Percentiles rank a stretch among this genome's conserved stretches.
Evolutionary conservation across 176 grass and related monocot species (phyloP).

Genomic region (Cenchrus purpureus): DNA sequence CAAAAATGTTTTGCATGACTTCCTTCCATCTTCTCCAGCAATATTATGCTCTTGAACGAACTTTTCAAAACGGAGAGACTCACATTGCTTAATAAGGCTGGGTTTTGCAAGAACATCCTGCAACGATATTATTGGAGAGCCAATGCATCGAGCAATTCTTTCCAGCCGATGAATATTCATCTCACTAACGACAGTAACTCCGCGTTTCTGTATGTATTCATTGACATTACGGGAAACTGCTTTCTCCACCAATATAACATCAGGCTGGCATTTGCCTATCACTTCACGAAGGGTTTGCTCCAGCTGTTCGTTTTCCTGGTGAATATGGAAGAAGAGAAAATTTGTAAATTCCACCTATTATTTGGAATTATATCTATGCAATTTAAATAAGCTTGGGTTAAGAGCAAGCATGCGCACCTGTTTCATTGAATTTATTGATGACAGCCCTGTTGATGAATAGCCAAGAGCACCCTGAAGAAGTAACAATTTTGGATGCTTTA

Average conservation of each 20-base stretch:
- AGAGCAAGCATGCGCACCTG: constrained; percentile 39
- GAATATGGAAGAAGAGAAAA: constrained; percentile 24
- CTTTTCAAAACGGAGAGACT: constrained; percentile 80
- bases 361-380: constrained; percentile 16
- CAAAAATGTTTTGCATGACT: constrained; percentile 76
- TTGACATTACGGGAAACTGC: constrained; percentile 76
- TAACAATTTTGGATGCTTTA: constrained; percentile 67
- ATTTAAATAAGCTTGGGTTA: constrained; percentile 24
- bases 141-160: constrained; percentile 88
- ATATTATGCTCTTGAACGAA: constrained; percentile 74
- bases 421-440: constrained; percentile 76
- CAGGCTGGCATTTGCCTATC: constrained; percentile 61
- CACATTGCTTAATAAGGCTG: constrained; percentile 73
- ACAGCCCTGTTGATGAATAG: constrained; percentile 53
- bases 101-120: constrained; percentile 61
- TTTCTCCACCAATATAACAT: constrained; percentile 95
- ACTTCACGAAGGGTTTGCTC: constrained; percentile 68
- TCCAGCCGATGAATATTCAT: constrained; percentile 79
- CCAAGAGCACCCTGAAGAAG: constrained; percentile 62
- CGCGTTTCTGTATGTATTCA: constrained; percentile 70
- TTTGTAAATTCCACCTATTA: constrained; percentile 29
- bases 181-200: constrained; percentile 79
- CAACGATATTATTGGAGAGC: constrained; percentile 73
- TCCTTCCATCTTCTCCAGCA: constrained; percentile 59
- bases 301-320: constrained; percentile 81